Percentiles rank a stretch among this genome's conserved stretches.
Conservation (phyloP, 441 rosid genomes). For the Brassica balearica region DNA sequence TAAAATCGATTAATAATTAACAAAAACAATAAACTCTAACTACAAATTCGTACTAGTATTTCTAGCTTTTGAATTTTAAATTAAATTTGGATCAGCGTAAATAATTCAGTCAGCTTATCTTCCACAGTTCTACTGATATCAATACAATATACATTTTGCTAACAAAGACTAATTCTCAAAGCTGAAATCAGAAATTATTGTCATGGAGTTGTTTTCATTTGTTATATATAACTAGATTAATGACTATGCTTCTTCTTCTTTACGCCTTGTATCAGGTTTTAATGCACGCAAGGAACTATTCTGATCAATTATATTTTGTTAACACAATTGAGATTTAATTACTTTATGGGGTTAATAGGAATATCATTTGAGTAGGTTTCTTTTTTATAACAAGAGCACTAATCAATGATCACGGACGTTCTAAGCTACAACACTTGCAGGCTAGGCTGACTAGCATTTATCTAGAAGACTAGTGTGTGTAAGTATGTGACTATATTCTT, state of each 20-base stretch:
- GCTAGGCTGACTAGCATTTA: neutral
- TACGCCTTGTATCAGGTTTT: slow-evolving; percentile 16
- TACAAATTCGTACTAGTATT: neutral
- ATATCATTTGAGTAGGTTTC: neutral
- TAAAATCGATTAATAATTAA: no score
- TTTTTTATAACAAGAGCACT: neutral
- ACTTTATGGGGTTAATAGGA: neutral
- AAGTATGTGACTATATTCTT: neutral
- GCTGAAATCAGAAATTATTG: neutral
- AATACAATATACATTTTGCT: neutral
- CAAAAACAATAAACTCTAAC: no score
- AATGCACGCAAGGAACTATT: slow-evolving; percentile 33
- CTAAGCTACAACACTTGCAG: neutral
- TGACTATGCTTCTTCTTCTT: slow-evolving; percentile 4
- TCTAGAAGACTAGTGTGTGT: neutral
- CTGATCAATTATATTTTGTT: neutral
- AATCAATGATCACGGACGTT: neutral
- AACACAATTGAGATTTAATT: neutral
- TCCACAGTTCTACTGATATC: neutral
- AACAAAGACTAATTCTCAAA: neutral
- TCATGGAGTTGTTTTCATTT: neutral
- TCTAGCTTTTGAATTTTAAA: neutral
- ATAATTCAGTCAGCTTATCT: neutral
- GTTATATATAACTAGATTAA: neutral
- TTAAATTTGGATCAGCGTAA: neutral